Conservation (phyloP, 768 basidiomycete genomes). For the Neoboletus subvelutipes region DNA sequence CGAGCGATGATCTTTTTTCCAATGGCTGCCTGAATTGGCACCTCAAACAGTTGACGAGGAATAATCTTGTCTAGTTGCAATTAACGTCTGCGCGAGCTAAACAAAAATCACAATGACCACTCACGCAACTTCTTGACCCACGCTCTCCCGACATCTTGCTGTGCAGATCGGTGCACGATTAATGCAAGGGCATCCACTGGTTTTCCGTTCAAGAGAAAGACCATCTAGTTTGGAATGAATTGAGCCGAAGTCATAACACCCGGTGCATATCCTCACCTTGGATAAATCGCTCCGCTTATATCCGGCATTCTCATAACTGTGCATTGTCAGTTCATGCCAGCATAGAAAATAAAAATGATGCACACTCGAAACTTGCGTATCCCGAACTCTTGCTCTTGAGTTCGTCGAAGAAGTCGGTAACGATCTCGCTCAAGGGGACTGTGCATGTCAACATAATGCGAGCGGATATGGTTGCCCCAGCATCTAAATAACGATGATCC, state of each 20-base stretch:
- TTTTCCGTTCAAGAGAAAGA: conserved; percentile 84
- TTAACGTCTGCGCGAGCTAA: not conserved
- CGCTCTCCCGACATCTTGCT: conserved; percentile 67
- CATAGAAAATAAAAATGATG: conserved; percentile 13
- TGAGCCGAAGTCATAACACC: not conserved
- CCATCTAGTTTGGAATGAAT: conserved; percentile 56
- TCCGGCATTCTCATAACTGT: conserved; percentile 92
- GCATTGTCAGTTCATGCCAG: conserved; percentile 3
- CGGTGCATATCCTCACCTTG: conserved; percentile 54
- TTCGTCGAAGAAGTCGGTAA: conserved; percentile 93
- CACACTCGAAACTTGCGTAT: conserved; percentile 89
- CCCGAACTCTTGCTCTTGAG: conserved; percentile 92
- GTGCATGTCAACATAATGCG: conserved; percentile 80
- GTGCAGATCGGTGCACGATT: conserved; percentile 81
- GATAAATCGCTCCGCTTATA: conserved; percentile 78
- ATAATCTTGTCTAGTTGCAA: conserved; percentile 74
- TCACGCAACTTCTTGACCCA: conserved; percentile 94
- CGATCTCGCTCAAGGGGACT: conserved; percentile 89
- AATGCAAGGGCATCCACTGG: conserved; percentile 92
- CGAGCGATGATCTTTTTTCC: conserved; percentile 87
- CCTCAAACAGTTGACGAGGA: conserved; percentile 89
- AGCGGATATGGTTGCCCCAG: conserved; percentile 37
- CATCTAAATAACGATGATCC: conserved; percentile 82
- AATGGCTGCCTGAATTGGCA: conserved; percentile 91
- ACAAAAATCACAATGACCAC: conserved; percentile 28